Evolutionary conservation across 2,329 filamentous ascomycete genomes (phyloP).

Genomic region (Sarocladium oryzae): DNA sequence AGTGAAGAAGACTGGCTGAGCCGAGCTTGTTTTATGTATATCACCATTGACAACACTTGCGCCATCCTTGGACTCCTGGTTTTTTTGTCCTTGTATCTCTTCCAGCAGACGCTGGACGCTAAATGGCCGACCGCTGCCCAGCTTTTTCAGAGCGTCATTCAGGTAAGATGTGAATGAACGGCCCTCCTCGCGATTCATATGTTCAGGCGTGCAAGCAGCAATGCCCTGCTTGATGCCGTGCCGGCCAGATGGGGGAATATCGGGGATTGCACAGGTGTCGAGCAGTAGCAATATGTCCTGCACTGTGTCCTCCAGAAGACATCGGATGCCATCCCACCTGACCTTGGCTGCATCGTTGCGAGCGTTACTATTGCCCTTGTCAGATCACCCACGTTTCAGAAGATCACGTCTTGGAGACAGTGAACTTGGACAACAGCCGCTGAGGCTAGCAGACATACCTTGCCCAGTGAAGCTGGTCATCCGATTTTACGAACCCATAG

Average conservation of each 20-base stretch:
- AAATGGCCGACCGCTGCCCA: constrained; percentile 49
- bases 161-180: constrained; percentile 54
- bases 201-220: constrained; percentile 50
- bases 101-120: constrained; percentile 50
- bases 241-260: constrained; percentile 42
- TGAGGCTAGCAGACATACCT: constrained; percentile 41
- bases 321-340: constrained; percentile 58
- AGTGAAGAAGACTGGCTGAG: constrained; percentile 44
- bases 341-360: constrained; percentile 53
- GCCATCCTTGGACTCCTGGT: constrained; percentile 25
- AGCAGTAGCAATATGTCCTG: constrained; percentile 58
- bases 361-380: constrained; percentile 39
- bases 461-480: constrained; percentile 60
- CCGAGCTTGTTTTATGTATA: constrained; percentile 23
- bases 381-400: no score
- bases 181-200: constrained; percentile 36
- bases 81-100: constrained; percentile 43
- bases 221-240: constrained; percentile 57
- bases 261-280: constrained; percentile 53
- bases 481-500: constrained; percentile 49
- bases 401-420: no score
- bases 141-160: constrained; percentile 46
- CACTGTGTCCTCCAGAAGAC: constrained; percentile 54
- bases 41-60: constrained; percentile 37
- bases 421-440: neutral